Base-by-base conservation (phyloP, 2,329 filamentous ascomycete genomes). In the Chrysoporthe puriensis region DNA sequence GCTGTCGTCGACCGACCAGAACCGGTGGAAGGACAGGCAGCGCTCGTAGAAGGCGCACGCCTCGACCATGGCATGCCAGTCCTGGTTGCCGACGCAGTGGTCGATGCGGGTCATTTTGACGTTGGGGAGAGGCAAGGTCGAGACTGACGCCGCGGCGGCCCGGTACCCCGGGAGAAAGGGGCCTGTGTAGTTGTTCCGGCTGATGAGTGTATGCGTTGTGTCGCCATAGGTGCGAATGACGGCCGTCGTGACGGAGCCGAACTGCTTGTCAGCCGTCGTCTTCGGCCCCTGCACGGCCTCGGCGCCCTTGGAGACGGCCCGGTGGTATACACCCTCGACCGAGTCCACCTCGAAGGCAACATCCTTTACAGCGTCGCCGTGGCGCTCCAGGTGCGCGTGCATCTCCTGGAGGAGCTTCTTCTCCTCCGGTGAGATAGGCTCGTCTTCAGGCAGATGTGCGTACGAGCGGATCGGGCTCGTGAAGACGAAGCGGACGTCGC, bases 11-110 rank as follows among this genome's bases (percentile, higher is more conserved):
- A 97, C 94, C 65, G 90, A 93, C 95, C 95, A 97, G 89, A 97
- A 97, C 72, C 94, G 92, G 83, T 97, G 94, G 87, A 97, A 97
- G 65, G 91, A 91, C 40, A 97, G 91, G 70, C 91, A 92, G 71
- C 90, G 88, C 82, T 97, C 94, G 83, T 97, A 98, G 79, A 92
- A 89, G 66, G 80, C 84, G 76, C 86, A 89, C 46, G 87, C 87
- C 14, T 83, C 83, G 69, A 83, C 83, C 88, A 98, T 97, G 79
- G 94, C 90, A 79, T 94, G 85, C 95, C 95, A 97, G 79, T 93
- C 91, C 83, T 97, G 94, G 84, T 98, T 97, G 72, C 95, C 95
- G 73, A 98, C 95, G 79, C 95, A 97, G 85, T 98, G 95, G 81
- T 98, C 95, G 80, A 98, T 94, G 73, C 88, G 88, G 70, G 86